Evolutionary conservation across 768 basidiomycete species (phyloP).

Genomic region (Lactarius vividus): DNA sequence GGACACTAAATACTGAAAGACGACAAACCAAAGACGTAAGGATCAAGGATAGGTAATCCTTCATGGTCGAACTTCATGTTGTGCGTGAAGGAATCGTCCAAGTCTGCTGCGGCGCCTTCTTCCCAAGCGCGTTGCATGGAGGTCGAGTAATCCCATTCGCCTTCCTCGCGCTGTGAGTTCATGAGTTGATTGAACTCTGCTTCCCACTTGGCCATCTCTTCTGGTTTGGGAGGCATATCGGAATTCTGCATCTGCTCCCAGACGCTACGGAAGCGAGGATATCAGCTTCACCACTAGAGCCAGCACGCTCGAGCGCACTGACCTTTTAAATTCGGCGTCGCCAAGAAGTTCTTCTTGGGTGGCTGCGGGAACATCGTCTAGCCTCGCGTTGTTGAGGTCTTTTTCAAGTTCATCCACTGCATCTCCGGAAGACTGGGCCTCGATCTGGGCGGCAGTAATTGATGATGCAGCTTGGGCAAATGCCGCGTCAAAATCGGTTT

Average conservation of each 20-base stretch:
- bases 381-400: slow-evolving; percentile 37
- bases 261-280: slow-evolving; percentile 40
- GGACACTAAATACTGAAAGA: neutral
- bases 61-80: slow-evolving; percentile 58
- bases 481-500: slow-evolving; percentile 82
- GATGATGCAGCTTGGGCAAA: slow-evolving; percentile 67
- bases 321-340: slow-evolving; percentile 54
- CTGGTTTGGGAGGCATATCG: slow-evolving; percentile 52
- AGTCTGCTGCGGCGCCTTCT: slow-evolving; percentile 33
- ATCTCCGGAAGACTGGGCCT: slow-evolving; percentile 30
- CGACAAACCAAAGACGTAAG: slow-evolving; percentile 74
- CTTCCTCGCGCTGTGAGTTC: slow-evolving; percentile 57
- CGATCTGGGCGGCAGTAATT: slow-evolving; percentile 40
- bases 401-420: slow-evolving; percentile 49
- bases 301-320: slow-evolving; percentile 27
- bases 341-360: slow-evolving; percentile 26
- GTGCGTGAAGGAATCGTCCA: slow-evolving; percentile 36
- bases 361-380: slow-evolving; percentile 26
- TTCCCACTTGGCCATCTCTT: slow-evolving; percentile 79
- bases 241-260: slow-evolving; percentile 63
- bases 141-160: slow-evolving; percentile 53
- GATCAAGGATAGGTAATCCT: slow-evolving; percentile 69
- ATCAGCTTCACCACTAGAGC: neutral
- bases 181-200: slow-evolving; percentile 79
- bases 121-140: slow-evolving; percentile 60